Base-by-base conservation (phyloP, 257 asterid species). In the Nicotiana obtusifolia region DNA sequence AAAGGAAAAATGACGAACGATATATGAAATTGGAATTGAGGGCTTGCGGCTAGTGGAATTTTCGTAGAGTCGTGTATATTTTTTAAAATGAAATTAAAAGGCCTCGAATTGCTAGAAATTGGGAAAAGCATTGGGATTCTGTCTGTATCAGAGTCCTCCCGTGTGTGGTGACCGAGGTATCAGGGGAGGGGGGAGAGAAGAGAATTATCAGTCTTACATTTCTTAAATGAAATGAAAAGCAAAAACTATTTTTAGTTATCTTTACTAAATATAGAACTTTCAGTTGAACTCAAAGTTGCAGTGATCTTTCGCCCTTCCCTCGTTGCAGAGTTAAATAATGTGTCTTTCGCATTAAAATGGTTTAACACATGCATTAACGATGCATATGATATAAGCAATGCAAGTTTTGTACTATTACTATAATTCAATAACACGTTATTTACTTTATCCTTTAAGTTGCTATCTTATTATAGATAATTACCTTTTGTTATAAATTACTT, bases 251-350 rank as follows among this genome's bases (percentile, higher is more conserved):
- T 64, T 67, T 7, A 53, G 78, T 81, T 56, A 10, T 28, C 53
- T 54, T 82, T 26, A 10, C 82, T 20, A 80, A 73, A 80, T 76
- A 22, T 62, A 78, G 80, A 83, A 84, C 64, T 62, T 61, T 62
- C 69, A 56, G 64, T 81, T 81, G 10, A 59, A 15, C 31, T 44
- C 13, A 4, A n/a, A 64, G 35, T n/a, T 26, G 30, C 22, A 60
- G 66, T 19, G 20, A 2, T 22, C 33, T 19, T 60, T 11, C 54
- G 15, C 54, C 54, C 16, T 47, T 47, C 28, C 28, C 28, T 26
- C 10, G 3, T 47, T 47, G 14, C 14, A 10, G 53, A 47, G 14
- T 10, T 9, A 33, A 47, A 47, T 14, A 47, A 47, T 47, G 53
- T 44, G 14, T 47, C 53, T 47, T 47, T 47, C 53, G 10, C 53